Evolutionary conservation across 768 basidiomycete genomes (phyloP).

Genomic region (Lentinula raphanica): DNA sequence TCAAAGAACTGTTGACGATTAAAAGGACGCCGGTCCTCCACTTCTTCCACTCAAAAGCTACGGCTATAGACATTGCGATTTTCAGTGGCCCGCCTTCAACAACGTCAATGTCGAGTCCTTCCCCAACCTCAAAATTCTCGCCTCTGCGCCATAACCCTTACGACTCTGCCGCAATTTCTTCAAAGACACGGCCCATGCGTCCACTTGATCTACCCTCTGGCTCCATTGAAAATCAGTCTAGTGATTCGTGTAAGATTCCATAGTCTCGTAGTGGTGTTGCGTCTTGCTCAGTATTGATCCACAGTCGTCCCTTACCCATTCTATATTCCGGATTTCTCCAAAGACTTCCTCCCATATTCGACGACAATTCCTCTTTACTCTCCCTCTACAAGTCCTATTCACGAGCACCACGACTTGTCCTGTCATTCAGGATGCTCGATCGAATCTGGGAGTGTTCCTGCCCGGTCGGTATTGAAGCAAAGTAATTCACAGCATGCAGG

Average conservation of each 20-base stretch:
- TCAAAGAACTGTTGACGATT: slow-evolving; percentile 41
- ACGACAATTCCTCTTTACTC: slow-evolving; percentile 8
- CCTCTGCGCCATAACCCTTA: slow-evolving; percentile 36
- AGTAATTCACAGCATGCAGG: slow-evolving; percentile 43
- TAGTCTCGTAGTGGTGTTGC: background rate
- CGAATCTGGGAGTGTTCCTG: slow-evolving; percentile 33
- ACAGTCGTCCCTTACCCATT: slow-evolving; percentile 20
- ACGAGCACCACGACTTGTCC: slow-evolving; percentile 20
- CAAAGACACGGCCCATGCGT: slow-evolving; percentile 19
- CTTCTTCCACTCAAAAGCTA: slow-evolving; percentile 27
- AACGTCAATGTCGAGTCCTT: slow-evolving; percentile 29
- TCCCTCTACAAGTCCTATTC: slow-evolving; percentile 11
- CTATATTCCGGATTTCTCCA: slow-evolving; percentile 17
- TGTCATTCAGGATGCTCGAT: slow-evolving; percentile 24
- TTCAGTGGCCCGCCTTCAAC: slow-evolving; percentile 28
- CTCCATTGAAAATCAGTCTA: slow-evolving; percentile 23
- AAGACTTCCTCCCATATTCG: slow-evolving; percentile 8
- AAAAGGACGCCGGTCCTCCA: slow-evolving; percentile 31
- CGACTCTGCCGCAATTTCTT: slow-evolving; percentile 20
- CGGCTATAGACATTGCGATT: slow-evolving; percentile 37
- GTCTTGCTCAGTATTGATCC: background rate
- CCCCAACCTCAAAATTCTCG: slow-evolving; percentile 32
- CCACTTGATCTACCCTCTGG: slow-evolving; percentile 27
- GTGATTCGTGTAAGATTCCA: slow-evolving; percentile 5
- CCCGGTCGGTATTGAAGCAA: slow-evolving; percentile 42